These are phyloP conservation scores for Teratosphaeria nubilosa DNA, from an alignment of 2,329 filamentous ascomycete species.

Conservation along the genomic window DNA sequence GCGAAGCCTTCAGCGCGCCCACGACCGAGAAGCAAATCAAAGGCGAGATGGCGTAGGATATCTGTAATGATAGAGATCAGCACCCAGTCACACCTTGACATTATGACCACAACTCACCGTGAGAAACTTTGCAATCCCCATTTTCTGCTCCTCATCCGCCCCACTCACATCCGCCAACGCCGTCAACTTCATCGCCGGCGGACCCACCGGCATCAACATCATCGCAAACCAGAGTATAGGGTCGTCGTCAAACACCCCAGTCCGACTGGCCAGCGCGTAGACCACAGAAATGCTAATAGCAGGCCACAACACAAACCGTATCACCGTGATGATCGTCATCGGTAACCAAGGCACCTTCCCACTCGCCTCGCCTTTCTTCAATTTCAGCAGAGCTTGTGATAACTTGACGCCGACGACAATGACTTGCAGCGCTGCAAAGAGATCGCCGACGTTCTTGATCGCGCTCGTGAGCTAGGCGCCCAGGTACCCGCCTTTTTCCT, in stretches of 20 bases:
- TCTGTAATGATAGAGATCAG: slow-evolving; percentile 16
- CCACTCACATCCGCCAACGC: slow-evolving; percentile 42
- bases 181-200: slow-evolving; percentile 44
- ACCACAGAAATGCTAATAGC: slow-evolving; percentile 39
- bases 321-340: slow-evolving; percentile 41
- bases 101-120: slow-evolving; percentile 27
- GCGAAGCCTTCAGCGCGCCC: slow-evolving; percentile 31
- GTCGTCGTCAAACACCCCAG: slow-evolving; percentile 43
- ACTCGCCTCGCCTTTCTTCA: slow-evolving; percentile 34
- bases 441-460: slow-evolving; percentile 50
- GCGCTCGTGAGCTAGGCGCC: slow-evolving; percentile 56
- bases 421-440: slow-evolving; percentile 57
- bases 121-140: slow-evolving; percentile 44
- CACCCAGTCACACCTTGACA: neutral
- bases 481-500: slow-evolving; percentile 51
- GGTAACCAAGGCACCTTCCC: slow-evolving; percentile 42
- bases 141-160: slow-evolving; percentile 39
- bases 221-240: slow-evolving; percentile 57
- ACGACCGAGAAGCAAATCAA: slow-evolving; percentile 36
- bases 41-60: slow-evolving; percentile 34
- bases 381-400: slow-evolving; percentile 41
- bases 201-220: slow-evolving; percentile 51
- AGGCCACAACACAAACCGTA: slow-evolving; percentile 55
- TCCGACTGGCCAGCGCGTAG: slow-evolving; percentile 45
- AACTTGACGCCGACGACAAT: slow-evolving; percentile 59